Evolutionary conservation across 2,329 filamentous ascomycete species (phyloP), one percentile per base, ranked within the genome.

Genomic region (Sclerotinia trifoliorum): DNA sequence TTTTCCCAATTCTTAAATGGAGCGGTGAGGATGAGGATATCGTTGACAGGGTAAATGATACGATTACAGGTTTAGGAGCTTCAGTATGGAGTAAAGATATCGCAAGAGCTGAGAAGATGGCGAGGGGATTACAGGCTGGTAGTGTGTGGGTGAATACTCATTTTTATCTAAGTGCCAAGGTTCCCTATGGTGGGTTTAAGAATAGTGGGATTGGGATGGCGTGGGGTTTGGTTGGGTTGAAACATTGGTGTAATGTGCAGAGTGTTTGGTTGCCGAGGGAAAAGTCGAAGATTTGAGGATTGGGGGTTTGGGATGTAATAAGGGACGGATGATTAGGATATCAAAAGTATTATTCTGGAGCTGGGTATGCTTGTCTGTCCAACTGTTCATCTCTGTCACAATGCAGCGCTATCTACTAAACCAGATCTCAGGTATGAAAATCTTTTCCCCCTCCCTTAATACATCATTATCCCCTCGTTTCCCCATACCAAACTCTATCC

Each of bases 111-210:
- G 80, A 81, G 49, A 78, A 79, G 5, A 83, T 90, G 57, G 86
- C 84, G 0, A 75, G 81, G 35, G 80, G 81, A 61, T 74, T 90
- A 6, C 82, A 87, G 71, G 82, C 84, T 0, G 87, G 88, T 0
- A 83, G 79, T 21, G 84, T 89, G 0, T 89, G 85, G 83, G 83
- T 89, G 71, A 89, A 90, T 77, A 80, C 79, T 21, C 83, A 78
- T 68, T 80, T 82, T 76, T 80, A 82, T 76, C 77, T 79, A 0
- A 81, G 78, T 15, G 82, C 83, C 0, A 78, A 80, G 71, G 82
- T 81, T 1, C 70, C 71, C 1, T 77, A 78, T 65, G 74, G 74
- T 3, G 77, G 76, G 1, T 73, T 74, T 66, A 78, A 79, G 70
- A 70, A 73, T 49, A 77, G 75, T 66, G 77, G 78, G 1, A 70